phyloP scores from a whole-genome alignment of 2,329 filamentous ascomycete genomes.

The Apiospora arundinis region DNA sequence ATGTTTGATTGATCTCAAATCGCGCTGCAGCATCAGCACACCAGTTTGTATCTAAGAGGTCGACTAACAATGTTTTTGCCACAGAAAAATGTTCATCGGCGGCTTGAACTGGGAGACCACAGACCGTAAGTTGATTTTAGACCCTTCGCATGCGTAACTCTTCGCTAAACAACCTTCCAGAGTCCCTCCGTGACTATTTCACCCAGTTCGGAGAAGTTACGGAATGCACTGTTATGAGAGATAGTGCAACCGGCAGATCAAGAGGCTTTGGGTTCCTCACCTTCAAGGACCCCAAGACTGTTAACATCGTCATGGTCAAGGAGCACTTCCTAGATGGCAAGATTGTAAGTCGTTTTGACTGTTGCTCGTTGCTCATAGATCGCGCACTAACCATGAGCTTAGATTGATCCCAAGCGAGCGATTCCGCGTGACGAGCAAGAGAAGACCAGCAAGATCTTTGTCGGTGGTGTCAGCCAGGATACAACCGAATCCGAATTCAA shows the following conservation, averaged over 20 bases:
- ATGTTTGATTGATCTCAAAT: slow-evolving; percentile 16
- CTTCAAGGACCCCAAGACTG: slow-evolving; percentile 96
- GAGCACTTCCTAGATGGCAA: slow-evolving; percentile 98
- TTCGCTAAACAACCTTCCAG: slow-evolving; percentile 53
- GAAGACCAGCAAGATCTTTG: slow-evolving; percentile 98
- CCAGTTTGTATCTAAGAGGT: not conserved
- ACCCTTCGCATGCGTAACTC: slow-evolving; percentile 3
- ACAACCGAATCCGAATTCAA: slow-evolving; percentile 96
- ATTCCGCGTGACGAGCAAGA: slow-evolving; percentile 98
- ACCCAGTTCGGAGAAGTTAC: slow-evolving; percentile 96
- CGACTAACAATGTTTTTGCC: slow-evolving; percentile 17
- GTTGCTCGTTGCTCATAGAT: not conserved
- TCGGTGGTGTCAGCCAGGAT: slow-evolving; percentile 96
- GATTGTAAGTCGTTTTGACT: slow-evolving; percentile 73
- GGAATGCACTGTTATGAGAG: slow-evolving; percentile 99
- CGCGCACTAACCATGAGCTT: not conserved
- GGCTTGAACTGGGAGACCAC: slow-evolving; percentile 99
- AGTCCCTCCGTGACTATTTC: slow-evolving; percentile 96
- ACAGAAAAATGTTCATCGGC: slow-evolving; percentile 99
- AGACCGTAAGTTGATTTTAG: slow-evolving; percentile 72
- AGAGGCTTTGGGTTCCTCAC: slow-evolving; percentile 97
- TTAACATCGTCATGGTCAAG: slow-evolving; percentile 99
- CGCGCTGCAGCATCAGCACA: slow-evolving; percentile 6
- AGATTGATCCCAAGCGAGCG: slow-evolving; percentile 98
- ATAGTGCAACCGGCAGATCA: slow-evolving; percentile 90